These are phyloP conservation scores for Geranomyces michiganensis DNA, from an alignment of 192 early-diverging fungal species.

Conservation along the genomic window DNA sequence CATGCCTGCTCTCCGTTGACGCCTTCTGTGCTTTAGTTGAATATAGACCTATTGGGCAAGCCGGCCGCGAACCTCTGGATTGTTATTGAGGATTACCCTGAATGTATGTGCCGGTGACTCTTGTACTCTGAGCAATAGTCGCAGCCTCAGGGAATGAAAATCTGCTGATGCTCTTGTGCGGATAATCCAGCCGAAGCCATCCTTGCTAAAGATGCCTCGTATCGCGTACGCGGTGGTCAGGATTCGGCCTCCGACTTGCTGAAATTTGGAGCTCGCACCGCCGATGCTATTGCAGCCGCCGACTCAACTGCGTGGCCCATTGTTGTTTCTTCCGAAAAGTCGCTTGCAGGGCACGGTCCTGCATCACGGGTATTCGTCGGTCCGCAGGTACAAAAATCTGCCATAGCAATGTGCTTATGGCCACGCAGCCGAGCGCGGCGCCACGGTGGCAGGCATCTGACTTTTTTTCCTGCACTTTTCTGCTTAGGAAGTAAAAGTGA, in stretches of 20 bases:
- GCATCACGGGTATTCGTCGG: neutral
- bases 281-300: neutral
- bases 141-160: neutral
- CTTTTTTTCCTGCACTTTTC: neutral
- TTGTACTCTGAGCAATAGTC: neutral
- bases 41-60: conserved; percentile 1
- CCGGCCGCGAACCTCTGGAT: conserved; percentile 18
- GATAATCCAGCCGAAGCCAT: neutral
- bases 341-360: neutral
- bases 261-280: conserved; percentile 14
- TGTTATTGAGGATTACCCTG: conserved; percentile 18
- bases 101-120: neutral
- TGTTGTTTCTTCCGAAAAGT: neutral
- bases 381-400: neutral
- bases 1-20: too few species aligned
- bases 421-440: too few species aligned
- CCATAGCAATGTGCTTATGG: neutral
- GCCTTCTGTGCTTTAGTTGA: neutral
- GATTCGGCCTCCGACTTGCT: conserved; percentile 7
- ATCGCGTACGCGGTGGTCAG: neutral
- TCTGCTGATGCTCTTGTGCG: neutral
- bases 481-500: neutral
- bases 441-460: too few species aligned
- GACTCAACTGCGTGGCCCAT: conserved; percentile 12
- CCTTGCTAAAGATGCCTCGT: neutral